Evolutionary conservation across 2,329 filamentous ascomycete species (phyloP).

Genomic region (Lasiodiplodia gonubiensis): DNA sequence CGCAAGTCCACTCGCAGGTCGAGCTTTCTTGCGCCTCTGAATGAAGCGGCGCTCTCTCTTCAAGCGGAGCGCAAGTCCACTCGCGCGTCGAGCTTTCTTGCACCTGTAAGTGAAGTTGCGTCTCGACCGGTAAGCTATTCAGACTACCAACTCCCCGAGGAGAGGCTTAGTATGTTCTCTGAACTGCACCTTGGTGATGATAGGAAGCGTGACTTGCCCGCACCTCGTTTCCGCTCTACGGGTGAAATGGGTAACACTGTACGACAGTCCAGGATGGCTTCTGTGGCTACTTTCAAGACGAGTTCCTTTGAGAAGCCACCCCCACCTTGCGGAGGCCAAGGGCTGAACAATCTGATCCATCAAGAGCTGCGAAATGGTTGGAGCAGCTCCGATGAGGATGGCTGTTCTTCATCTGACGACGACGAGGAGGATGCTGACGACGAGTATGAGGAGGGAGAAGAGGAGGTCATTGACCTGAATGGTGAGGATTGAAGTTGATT

Average conservation of each 20-base stretch:
- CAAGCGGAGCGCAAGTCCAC: background rate
- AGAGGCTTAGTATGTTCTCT: background rate
- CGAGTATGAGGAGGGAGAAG: background rate
- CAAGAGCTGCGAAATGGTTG: constrained; percentile 29
- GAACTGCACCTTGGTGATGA: background rate
- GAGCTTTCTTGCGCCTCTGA: too few species aligned
- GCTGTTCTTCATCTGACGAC: constrained; percentile 20
- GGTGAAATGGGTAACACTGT: background rate
- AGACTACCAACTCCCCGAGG: background rate
- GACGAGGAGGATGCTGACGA: background rate
- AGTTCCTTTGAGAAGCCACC: background rate
- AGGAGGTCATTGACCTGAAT: background rate
- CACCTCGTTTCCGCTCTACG: background rate
- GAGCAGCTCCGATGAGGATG: constrained; percentile 40
- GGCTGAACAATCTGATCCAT: background rate
- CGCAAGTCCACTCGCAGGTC: too few species aligned
- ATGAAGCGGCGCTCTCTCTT: too few species aligned
- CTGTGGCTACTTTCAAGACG: background rate
- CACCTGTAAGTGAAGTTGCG: background rate
- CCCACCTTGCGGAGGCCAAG: background rate
- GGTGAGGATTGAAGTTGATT: background rate
- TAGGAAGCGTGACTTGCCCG: background rate
- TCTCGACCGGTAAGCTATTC: background rate
- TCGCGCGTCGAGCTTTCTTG: background rate
- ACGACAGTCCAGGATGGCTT: background rate